Conservation (phyloP, 2,329 filamentous ascomycete species). For the Aschersonia sp. region DNA sequence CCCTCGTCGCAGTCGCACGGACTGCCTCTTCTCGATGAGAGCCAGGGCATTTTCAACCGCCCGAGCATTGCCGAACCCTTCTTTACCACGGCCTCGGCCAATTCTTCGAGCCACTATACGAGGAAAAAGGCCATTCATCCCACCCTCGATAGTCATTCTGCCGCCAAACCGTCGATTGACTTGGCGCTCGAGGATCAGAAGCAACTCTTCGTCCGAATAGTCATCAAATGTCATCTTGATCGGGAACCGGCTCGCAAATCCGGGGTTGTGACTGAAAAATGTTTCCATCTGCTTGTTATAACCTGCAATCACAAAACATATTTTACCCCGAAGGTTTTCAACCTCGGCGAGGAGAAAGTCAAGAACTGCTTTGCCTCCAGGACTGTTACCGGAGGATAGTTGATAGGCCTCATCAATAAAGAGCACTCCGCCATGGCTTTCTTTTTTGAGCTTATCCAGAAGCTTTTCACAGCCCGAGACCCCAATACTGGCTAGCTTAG, state of each 20-base stretch:
- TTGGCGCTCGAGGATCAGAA: constrained; percentile 40
- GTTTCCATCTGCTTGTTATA: constrained; percentile 63
- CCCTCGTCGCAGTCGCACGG: constrained; percentile 35
- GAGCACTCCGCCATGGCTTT: constrained; percentile 46
- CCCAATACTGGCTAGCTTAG: constrained; percentile 48
- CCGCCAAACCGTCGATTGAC: constrained; percentile 38
- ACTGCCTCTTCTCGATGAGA: constrained; percentile 41
- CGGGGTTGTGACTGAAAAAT: constrained; percentile 62
- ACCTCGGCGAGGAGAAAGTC: constrained; percentile 60
- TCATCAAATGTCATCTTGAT: constrained; percentile 52
- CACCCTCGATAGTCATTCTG: constrained; percentile 45
- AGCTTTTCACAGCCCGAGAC: constrained; percentile 41
- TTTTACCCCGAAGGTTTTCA: constrained; percentile 54
- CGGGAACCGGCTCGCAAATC: constrained; percentile 56
- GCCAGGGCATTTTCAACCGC: constrained; percentile 48
- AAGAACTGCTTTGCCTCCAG: constrained; percentile 45
- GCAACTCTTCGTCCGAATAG: constrained; percentile 51
- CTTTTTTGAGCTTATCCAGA: constrained; percentile 30
- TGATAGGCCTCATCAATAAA: constrained; percentile 78
- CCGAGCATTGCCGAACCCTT: constrained; percentile 62
- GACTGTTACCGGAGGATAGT: constrained; percentile 42
- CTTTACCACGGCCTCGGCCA: constrained; percentile 44
- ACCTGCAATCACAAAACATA: constrained; percentile 60
- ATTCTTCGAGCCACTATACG: constrained; percentile 48
- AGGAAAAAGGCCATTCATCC: constrained; percentile 42